Evolutionary conservation across 805 yeast genomes (phyloP), one percentile per base, ranked within the genome.

Genomic region (Danielia oregonensis): DNA sequence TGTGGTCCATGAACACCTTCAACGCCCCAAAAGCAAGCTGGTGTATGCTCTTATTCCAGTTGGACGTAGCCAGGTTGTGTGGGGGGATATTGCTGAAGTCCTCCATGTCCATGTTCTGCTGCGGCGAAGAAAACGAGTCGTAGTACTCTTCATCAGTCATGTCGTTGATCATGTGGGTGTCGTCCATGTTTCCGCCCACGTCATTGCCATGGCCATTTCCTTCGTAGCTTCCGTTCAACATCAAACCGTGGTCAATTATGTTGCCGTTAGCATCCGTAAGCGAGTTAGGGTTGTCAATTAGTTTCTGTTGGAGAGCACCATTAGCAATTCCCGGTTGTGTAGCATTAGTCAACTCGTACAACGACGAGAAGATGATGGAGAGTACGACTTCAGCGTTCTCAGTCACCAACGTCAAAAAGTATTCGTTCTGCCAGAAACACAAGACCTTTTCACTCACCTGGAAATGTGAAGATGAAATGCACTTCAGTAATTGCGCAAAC

Each of bases 381-480:
- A 93, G 67, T 35, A 91, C 87, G 24, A 85, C 89, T 51, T 88
- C 96, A 6, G 95, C 89, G 57, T 85, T 85, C 52, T 93, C 97
- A 14, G 94, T 86, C 31, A 93, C 88, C 49, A 91, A 65, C 26
- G 88, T 83, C 44, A 89, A 76, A 59, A 93, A 89, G 63, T 86
- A 89, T 55, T 93, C 97, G 59, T 91, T 91, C 51, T 86, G 85
- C 93, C 96, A 93, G 60, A 79, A 87, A 55, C 89, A 84, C 40
- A 93, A 74, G 2, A 93, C 96, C 49, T 94, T 87, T 63, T 93
- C 98, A 38, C 94, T 84, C 17, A 93, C 96, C 70, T 93, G 98
- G 70, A 93, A 94, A 65, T 93, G 97, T 17, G 96, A 86, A 2
- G 95, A 85, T 17, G 95, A 76, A 25, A 93, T 89, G 64, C 97